Percentiles rank a stretch among this genome's conserved stretches.
Conservation (phyloP, 1,139 yeast species). For the Wickerhamomyces sp. region DNA sequence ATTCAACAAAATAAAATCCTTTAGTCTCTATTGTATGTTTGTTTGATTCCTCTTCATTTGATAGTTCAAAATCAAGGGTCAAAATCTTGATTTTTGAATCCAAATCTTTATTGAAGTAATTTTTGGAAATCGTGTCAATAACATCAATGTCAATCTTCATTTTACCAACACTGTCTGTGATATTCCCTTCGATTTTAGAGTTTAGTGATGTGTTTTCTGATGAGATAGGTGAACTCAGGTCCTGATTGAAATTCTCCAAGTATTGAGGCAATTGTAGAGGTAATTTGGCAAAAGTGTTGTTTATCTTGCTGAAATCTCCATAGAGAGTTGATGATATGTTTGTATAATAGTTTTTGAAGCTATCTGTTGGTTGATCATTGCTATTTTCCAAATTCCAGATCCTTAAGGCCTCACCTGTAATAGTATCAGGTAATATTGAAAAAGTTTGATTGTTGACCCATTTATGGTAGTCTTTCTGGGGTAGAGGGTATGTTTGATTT, state of each 20-base stretch:
- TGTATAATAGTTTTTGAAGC: slow-evolving; percentile 32
- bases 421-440: slow-evolving; percentile 56
- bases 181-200: slow-evolving; percentile 11
- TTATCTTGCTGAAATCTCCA: slow-evolving; percentile 37
- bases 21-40: slow-evolving; percentile 43
- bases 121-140: slow-evolving; percentile 23
- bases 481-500: slow-evolving; percentile 55
- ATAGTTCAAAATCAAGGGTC: slow-evolving; percentile 25
- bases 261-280: slow-evolving; percentile 42
- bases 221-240: slow-evolving; percentile 20
- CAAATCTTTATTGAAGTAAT: slow-evolving; percentile 24
- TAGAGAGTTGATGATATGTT: slow-evolving; percentile 47
- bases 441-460: slow-evolving; percentile 51
- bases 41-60: slow-evolving; percentile 38
- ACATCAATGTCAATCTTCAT: slow-evolving; percentile 22
- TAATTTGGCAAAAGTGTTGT: slow-evolving; percentile 20
- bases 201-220: slow-evolving; percentile 9
- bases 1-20: slow-evolving; percentile 68
- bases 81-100: slow-evolving; percentile 28
- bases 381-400: slow-evolving; percentile 44
- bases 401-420: slow-evolving; percentile 40
- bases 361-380: slow-evolving; percentile 12
- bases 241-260: slow-evolving; percentile 31
- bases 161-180: slow-evolving; percentile 25
- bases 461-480: slow-evolving; percentile 36